These are phyloP conservation scores for Angomonas ambiguus DNA, from an alignment of 208 protist genomes.

Conservation along the genomic window DNA sequence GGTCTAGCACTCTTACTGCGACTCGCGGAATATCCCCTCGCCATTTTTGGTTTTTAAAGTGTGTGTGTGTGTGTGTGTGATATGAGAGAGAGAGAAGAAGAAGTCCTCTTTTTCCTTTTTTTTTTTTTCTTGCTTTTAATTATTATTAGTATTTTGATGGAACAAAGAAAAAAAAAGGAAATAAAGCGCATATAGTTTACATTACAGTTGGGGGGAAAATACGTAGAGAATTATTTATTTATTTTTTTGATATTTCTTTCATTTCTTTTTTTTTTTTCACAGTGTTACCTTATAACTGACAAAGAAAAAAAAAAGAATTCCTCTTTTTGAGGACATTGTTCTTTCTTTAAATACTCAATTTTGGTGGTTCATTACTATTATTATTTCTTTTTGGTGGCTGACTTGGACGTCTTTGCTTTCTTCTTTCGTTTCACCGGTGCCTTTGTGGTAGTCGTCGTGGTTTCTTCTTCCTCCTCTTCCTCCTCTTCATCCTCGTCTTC, in stretches of 20 bases:
- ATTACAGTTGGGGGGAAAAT: no score
- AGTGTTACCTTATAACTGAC: no score
- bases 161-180: neutral
- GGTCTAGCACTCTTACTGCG: conserved; percentile 74
- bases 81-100: conserved; percentile 12
- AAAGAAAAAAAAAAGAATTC: conserved; percentile 19
- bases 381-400: conserved; percentile 16
- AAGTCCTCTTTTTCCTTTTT: neutral
- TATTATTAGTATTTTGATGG: neutral
- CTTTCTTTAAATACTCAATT: conserved; percentile 10
- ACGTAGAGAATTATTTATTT: no score
- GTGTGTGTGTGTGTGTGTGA: neutral
- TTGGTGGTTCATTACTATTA: conserved; percentile 10
- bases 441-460: conserved; percentile 12
- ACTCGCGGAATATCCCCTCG: conserved; percentile 72
- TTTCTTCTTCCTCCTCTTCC: conserved; percentile 4
- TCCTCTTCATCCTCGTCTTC: conserved; percentile 8
- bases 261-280: conserved; percentile 8
- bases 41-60: no score
- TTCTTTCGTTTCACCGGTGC: conserved; percentile 6
- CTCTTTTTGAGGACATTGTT: no score
- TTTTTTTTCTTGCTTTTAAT: neutral
- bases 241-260: conserved; percentile 1
- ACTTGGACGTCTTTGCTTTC: conserved; percentile 3
- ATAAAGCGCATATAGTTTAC: conserved; percentile 8